A percentile compares a stretch with the other conserved stretches of the same genome.
Conservation (phyloP, 140 eudicot species). For the Ambrosia hybrid region DNA sequence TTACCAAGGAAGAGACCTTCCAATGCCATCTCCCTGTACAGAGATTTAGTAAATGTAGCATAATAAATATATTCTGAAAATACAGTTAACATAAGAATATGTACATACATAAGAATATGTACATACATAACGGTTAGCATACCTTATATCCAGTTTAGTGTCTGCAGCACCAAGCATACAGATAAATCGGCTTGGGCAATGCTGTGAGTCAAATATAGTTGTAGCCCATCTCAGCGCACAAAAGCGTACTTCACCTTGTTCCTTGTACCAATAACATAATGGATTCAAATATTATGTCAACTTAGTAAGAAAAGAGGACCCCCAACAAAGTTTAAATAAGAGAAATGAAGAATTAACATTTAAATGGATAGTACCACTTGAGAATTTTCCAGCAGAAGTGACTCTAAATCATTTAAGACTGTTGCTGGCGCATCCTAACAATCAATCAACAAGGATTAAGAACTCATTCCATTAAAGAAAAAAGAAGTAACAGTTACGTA, state of each 20-base stretch:
- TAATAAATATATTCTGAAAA: slow-evolving; percentile 16
- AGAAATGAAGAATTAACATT: slow-evolving; percentile 21
- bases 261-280: slow-evolving; percentile 44
- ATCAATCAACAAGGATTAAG: slow-evolving; percentile 24
- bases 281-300: slow-evolving; percentile 11
- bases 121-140: slow-evolving; percentile 9
- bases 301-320: slow-evolving; percentile 15
- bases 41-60: slow-evolving; percentile 20
- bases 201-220: slow-evolving; percentile 76
- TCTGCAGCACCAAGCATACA: slow-evolving; percentile 97
- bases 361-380: slow-evolving; percentile 62
- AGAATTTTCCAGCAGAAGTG: slow-evolving; percentile 69
- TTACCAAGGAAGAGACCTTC: slow-evolving; percentile 89
- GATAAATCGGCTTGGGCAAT: slow-evolving; percentile 89
- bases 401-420: slow-evolving; percentile 77
- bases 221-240: slow-evolving; percentile 99
- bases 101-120: slow-evolving; percentile 4
- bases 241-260: slow-evolving; percentile 95
- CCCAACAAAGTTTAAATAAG: slow-evolving; percentile 11
- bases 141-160: slow-evolving; percentile 89
- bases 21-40: slow-evolving; percentile 83
- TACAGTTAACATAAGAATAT: background rate
- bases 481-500: slow-evolving; percentile 14
- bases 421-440: slow-evolving; percentile 71
- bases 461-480: slow-evolving; percentile 9